Evolutionary conservation across 768 basidiomycete species (phyloP).

Genomic region (Chalciporus sphaerocephalus): DNA sequence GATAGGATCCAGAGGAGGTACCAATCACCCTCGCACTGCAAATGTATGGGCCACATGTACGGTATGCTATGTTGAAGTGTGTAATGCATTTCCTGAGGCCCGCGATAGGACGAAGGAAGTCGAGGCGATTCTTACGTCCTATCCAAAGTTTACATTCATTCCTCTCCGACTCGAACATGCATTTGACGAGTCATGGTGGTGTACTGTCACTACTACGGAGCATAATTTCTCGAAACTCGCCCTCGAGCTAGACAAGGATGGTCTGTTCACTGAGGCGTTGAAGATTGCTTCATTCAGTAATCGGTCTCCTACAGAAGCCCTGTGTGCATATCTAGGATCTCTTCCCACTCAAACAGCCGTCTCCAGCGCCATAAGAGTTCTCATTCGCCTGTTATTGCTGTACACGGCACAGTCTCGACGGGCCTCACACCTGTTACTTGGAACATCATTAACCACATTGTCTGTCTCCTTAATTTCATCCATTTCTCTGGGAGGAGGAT

Average conservation of each 20-base stretch:
- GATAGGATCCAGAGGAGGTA: slow-evolving; percentile 46
- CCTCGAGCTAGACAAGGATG: slow-evolving; percentile 52
- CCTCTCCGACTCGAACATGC: slow-evolving; percentile 68
- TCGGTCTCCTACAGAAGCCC: slow-evolving; percentile 30
- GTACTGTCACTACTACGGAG: slow-evolving; percentile 35
- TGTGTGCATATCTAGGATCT: slow-evolving; percentile 51
- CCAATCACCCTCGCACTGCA: slow-evolving; percentile 59
- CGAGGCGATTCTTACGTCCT: slow-evolving; percentile 41
- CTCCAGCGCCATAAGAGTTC: slow-evolving; percentile 49
- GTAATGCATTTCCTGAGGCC: slow-evolving; percentile 54
- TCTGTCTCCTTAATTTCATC: slow-evolving; percentile 71
- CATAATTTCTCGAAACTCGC: slow-evolving; percentile 29
- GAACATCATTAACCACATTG: slow-evolving; percentile 74
- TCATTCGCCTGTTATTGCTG: slow-evolving; percentile 66
- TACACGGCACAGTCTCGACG: slow-evolving; percentile 53
- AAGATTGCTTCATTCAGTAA: slow-evolving; percentile 10
- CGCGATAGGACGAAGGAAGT: slow-evolving; percentile 54
- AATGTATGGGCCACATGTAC: slow-evolving; percentile 58
- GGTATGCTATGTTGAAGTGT: slow-evolving; percentile 70
- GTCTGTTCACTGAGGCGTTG: slow-evolving; percentile 34
- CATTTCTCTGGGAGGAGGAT: slow-evolving; percentile 74
- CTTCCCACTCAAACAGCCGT: slow-evolving; percentile 75
- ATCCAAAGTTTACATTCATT: slow-evolving; percentile 53
- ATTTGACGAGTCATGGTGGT: slow-evolving; percentile 70
- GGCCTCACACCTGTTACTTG: slow-evolving; percentile 76